phyloP scores from a whole-genome alignment of 2,329 filamentous ascomycete species.

The Penicillium brasilianum region DNA sequence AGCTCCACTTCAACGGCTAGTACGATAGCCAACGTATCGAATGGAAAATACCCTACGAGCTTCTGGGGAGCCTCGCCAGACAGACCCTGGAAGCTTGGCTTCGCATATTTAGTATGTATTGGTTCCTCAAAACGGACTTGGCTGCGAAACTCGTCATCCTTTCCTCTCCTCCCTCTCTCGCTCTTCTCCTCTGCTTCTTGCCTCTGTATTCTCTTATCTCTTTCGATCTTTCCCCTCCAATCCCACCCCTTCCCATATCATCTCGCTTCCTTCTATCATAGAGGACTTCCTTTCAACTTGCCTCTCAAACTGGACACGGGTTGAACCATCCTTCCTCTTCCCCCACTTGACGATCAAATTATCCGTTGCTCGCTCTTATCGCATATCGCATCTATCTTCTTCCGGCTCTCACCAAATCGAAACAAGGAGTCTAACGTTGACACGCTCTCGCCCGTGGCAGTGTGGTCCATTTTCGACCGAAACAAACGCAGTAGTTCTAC shows the following conservation, averaged over 20 bases:
- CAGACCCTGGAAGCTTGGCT: conserved; percentile 35
- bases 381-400: not conserved
- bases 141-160: conserved; percentile 7
- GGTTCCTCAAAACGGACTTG: conserved; percentile 21
- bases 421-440: not conserved
- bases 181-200: conserved; percentile 6
- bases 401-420: conserved; percentile 3
- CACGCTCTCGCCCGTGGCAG: no score
- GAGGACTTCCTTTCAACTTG: not conserved
- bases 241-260: conserved; percentile 9
- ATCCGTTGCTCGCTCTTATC: not conserved
- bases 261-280: not conserved
- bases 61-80: conserved; percentile 28
- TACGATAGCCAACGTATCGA: conserved; percentile 23
- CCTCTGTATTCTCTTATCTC: not conserved
- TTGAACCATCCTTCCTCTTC: not conserved
- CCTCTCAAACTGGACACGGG: not conserved
- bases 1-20: conserved; percentile 24
- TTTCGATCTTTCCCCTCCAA: conserved; percentile 4
- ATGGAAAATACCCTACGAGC: conserved; percentile 17
- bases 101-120: conserved; percentile 27
- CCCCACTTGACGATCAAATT: not conserved
- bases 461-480: not conserved
- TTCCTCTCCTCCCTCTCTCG: not conserved
- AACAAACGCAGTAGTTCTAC: not conserved